Evolutionary conservation across 163 green algal species (phyloP).

Genomic region (Chloroidium sp.): DNA sequence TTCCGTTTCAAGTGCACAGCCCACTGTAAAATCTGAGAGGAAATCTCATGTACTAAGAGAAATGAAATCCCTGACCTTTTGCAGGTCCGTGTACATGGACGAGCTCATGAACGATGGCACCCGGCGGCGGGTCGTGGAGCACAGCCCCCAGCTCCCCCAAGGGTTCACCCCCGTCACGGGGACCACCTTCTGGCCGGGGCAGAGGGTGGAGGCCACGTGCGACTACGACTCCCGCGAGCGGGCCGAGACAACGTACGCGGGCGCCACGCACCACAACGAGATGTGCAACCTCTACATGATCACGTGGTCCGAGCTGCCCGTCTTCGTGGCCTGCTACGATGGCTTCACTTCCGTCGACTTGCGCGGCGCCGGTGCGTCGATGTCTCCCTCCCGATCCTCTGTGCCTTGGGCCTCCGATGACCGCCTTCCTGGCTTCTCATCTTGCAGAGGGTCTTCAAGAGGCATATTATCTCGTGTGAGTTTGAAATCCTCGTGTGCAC

Average conservation of each 20-base stretch:
- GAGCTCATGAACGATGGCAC: neutral
- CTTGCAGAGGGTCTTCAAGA: too few species aligned
- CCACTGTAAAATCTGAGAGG: too few species aligned
- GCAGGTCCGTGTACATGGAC: constrained; percentile 26
- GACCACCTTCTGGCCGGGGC: constrained; percentile 10
- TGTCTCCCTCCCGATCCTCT: too few species aligned
- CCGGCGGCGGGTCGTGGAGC: constrained; percentile 21
- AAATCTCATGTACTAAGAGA: neutral
- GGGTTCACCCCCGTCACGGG: constrained; percentile 57
- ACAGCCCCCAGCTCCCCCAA: constrained; percentile 69
- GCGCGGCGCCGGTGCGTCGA: constrained; percentile 10
- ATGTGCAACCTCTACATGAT: constrained; percentile 92
- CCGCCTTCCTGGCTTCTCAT: too few species aligned
- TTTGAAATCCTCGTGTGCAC: too few species aligned
- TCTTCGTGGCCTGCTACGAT: constrained; percentile 48
- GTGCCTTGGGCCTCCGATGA: too few species aligned
- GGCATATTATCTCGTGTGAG: too few species aligned
- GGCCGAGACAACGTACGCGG: constrained; percentile 4
- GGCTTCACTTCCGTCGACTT: constrained; percentile 12
- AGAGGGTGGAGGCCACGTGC: constrained; percentile 58
- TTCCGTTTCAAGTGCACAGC: too few species aligned
- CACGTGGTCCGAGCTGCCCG: constrained; percentile 46
- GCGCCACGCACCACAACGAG: constrained; percentile 45
- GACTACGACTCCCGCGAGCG: constrained; percentile 58
- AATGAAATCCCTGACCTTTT: neutral